Evolutionary conservation across 2,329 filamentous ascomycete genomes (phyloP), one percentile per base, ranked within the genome.

Genomic region (Paramyrothecium roridum): DNA sequence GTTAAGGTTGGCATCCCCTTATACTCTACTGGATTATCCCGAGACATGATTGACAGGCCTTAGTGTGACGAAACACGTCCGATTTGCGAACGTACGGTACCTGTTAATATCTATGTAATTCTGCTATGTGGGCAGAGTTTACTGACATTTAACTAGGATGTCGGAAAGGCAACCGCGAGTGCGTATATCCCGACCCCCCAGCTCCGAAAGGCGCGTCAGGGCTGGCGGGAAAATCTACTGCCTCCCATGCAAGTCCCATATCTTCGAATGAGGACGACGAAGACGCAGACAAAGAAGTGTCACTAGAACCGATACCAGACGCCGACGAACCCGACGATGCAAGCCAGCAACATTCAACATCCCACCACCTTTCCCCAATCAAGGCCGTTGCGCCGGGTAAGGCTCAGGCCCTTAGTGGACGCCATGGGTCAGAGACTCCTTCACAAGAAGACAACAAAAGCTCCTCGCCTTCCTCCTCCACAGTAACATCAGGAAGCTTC

Each of bases 11-110:
- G 67, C 33, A 33, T 19, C 16, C 17, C 48, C 33, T 17, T 43
- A 6, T 43, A 10, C 40, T 20, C 6, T 7, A 45, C 40, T 7
- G 51, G 52, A 17, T n/a, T 43, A 45, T 4, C 52, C 17, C 45
- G 46, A 30, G 53, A 20, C 43, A 40, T 56, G n/a, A 56, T 56
- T 65, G 57, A 63, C 46, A 19, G 53, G 54, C 40, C 43, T 21
- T 63, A 96, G 90, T 99, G 95, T 71, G 95, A 98, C 70, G 95
- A 99, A 73, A 83, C 80, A 21, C 90, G 87, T 64, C 95, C 95
- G 13, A 81, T 90, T 53, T 98, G 95, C 74, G 93, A 97, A 69
- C 79, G 86, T 88, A 76, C 74, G 80, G 63, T 30, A 6, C 26
- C 26, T 10, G 26, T 30, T 57, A 21, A 59, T 48, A 50, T 40